Evolutionary conservation across 106 monocot species (phyloP).

Genomic region (Acorus gramineus): DNA sequence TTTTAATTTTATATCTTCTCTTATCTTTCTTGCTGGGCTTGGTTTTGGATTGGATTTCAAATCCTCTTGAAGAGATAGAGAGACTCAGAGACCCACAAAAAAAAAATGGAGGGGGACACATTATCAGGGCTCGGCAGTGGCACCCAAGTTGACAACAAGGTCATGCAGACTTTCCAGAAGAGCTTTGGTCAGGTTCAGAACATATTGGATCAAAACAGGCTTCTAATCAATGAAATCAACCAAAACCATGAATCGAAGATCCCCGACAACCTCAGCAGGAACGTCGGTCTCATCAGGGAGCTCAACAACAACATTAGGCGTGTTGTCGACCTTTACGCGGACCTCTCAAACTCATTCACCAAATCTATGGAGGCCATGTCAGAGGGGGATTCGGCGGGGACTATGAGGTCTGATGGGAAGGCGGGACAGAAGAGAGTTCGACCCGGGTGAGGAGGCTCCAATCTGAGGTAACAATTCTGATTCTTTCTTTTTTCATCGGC

Average conservation of each 20-base stretch:
- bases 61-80: background rate
- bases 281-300: conserved; percentile 34
- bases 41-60: background rate
- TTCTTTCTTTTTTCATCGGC: background rate
- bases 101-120: conserved; percentile 39
- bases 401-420: conserved; percentile 34
- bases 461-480: background rate
- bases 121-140: conserved; percentile 33
- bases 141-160: conserved; percentile 26
- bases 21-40: too few relatives aligned
- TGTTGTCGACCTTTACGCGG: conserved; percentile 41
- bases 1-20: too few relatives aligned
- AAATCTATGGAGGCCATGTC: conserved; percentile 20
- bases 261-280: conserved; percentile 33
- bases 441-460: conserved; percentile 4
- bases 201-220: conserved; percentile 51
- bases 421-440: conserved; percentile 33
- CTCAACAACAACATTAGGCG: conserved; percentile 55
- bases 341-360: conserved; percentile 32
- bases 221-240: conserved; percentile 57
- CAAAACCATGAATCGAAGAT: conserved; percentile 45
- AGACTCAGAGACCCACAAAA: background rate
- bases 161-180: conserved; percentile 50
- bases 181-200: conserved; percentile 50
- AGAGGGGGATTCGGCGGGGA: conserved; percentile 23